Conservation (phyloP, 176 grass and related monocot genomes). For the Carex parvula region DNA sequence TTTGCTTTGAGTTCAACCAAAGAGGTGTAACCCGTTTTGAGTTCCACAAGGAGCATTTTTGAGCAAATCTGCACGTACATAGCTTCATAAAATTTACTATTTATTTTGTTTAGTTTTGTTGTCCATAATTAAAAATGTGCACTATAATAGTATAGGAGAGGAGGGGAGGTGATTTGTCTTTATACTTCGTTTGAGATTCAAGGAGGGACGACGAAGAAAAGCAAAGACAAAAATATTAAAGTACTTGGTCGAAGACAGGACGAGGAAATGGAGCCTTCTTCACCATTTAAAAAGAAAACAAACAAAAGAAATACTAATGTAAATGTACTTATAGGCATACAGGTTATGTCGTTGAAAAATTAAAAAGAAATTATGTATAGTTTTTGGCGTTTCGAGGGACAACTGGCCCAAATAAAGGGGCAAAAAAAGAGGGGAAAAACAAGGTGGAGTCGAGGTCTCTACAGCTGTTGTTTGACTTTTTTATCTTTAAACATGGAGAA, state of each 20-base stretch:
- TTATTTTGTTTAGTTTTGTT: slow-evolving; percentile 38
- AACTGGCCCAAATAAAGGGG: background rate
- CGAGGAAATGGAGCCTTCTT: background rate
- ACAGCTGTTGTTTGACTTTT: background rate
- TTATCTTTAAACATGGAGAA: background rate
- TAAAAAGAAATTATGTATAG: background rate
- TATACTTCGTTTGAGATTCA: slow-evolving; percentile 13
- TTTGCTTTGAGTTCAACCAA: slow-evolving; percentile 90
- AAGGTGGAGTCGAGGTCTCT: background rate
- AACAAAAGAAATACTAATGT: slow-evolving; percentile 7
- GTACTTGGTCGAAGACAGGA: background rate
- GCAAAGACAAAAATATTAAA: slow-evolving; percentile 11
- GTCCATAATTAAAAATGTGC: slow-evolving; percentile 15
- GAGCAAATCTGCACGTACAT: slow-evolving; percentile 42
- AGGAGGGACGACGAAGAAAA: background rate
- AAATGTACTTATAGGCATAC: slow-evolving; percentile 27
- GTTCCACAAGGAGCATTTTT: slow-evolving; percentile 98
- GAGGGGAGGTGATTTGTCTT: background rate
- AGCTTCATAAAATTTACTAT: slow-evolving; percentile 6
- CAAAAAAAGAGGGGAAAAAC: background rate
- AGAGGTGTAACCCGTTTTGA: slow-evolving; percentile 78
- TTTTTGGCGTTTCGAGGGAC: background rate
- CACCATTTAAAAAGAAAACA: slow-evolving; percentile 1
- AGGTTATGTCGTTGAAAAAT: slow-evolving; percentile 7
- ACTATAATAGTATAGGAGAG: slow-evolving; percentile 22